A percentile compares a stretch with the other conserved stretches of the same genome.
Conservation (phyloP, 805 yeast species). For the Wickerhamiella allomyrinae region DNA sequence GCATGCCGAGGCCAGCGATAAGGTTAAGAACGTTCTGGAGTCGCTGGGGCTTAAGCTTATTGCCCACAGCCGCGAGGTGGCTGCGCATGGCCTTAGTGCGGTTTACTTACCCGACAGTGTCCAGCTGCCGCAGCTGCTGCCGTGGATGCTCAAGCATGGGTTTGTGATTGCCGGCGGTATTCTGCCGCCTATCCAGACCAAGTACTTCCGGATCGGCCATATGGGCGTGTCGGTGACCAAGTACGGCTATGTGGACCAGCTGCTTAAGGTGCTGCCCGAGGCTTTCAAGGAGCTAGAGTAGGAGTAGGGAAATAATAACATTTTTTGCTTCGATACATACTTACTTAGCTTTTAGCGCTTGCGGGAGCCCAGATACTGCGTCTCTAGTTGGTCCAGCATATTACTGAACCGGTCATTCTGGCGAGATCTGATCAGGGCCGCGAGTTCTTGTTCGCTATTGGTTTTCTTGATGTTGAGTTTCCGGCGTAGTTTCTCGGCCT, state of each 20-base stretch:
- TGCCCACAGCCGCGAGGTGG: constrained; percentile 40
- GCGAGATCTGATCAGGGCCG: constrained; percentile 25
- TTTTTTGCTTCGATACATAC: not conserved
- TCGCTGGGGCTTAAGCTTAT: constrained; percentile 56
- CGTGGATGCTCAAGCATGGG: constrained; percentile 43
- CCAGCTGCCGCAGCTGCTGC: constrained; percentile 51
- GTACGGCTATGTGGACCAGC: constrained; percentile 40
- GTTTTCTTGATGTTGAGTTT: constrained; percentile 28
- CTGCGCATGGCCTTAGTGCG: constrained; percentile 84
- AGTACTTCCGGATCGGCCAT: constrained; percentile 89
- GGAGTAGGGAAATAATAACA: no score
- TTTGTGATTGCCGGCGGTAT: constrained; percentile 82
- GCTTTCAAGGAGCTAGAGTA: constrained; percentile 8
- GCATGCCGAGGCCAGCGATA: constrained; percentile 47
- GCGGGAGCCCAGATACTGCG: constrained; percentile 18
- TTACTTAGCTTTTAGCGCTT: not conserved
- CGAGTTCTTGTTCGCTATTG: constrained; percentile 22
- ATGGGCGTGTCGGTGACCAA: constrained; percentile 76
- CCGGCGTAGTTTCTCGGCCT: constrained; percentile 45
- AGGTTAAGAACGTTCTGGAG: constrained; percentile 46
- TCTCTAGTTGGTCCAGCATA: constrained; percentile 23
- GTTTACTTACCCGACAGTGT: constrained; percentile 67
- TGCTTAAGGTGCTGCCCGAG: constrained; percentile 33
- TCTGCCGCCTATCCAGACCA: constrained; percentile 61
- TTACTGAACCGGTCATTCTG: constrained; percentile 18